These are phyloP conservation scores for Fusarium sp. DNA, from an alignment of 2,329 filamentous ascomycete species.

Conservation along the genomic window DNA sequence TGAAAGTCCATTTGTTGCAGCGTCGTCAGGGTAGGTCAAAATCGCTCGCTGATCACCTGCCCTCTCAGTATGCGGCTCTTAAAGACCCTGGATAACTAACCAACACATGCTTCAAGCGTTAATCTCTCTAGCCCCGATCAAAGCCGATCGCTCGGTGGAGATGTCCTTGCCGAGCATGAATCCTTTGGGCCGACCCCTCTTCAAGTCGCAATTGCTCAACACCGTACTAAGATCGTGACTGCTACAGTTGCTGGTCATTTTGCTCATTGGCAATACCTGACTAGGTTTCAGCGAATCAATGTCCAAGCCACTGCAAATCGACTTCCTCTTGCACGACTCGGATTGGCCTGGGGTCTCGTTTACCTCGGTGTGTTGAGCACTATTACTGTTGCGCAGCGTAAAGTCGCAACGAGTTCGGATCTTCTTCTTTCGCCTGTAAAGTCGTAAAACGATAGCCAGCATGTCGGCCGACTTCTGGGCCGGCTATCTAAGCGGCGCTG, in stretches of 20 bases:
- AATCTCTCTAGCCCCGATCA: constrained; percentile 38
- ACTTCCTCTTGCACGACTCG: constrained; percentile 35
- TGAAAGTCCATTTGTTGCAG: constrained; percentile 17
- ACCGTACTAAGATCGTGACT: constrained; percentile 40
- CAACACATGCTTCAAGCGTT: constrained; percentile 38
- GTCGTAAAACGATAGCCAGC: constrained; percentile 8
- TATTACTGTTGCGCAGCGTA: constrained; percentile 40
- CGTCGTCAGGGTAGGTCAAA: constrained; percentile 29
- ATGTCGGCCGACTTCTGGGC: constrained; percentile 96
- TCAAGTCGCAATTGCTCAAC: constrained; percentile 36
- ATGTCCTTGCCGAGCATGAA: constrained; percentile 42
- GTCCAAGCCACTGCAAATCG: constrained; percentile 31
- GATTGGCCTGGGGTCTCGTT: constrained; percentile 41
- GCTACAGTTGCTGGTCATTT: constrained; percentile 43
- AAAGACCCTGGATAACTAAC: constrained; percentile 16
- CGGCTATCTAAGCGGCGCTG: constrained; percentile 86
- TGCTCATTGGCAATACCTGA: constrained; percentile 43
- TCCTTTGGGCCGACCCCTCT: constrained; percentile 46
- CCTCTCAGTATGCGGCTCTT: constrained; percentile 1
- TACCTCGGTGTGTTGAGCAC: constrained; percentile 41
- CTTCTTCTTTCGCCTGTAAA: constrained; percentile 10
- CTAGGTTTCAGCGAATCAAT: constrained; percentile 34
- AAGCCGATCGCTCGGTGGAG: constrained; percentile 42
- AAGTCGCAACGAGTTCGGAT: constrained; percentile 26
- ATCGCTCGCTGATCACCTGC: constrained; percentile 9